Evolutionary conservation across 2,329 filamentous ascomycete genomes (phyloP), one percentile per base, ranked within the genome.

Genomic region (Trichoderma lentiforme): DNA sequence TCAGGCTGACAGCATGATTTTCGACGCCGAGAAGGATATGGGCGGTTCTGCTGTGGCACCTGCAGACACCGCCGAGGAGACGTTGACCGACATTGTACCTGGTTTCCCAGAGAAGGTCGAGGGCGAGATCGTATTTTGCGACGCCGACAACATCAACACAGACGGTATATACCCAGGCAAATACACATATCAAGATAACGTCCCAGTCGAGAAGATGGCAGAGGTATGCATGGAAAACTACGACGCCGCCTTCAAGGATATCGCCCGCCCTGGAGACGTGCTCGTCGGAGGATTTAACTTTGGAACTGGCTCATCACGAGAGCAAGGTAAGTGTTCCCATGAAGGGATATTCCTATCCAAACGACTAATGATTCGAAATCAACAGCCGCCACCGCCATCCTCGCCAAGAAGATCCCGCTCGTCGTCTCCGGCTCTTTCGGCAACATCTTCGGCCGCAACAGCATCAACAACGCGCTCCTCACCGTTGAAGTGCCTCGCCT

Each of bases 191-290:
- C 93, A 97, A 79, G 95, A 98, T 83, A 1, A 47, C 18, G 43
- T 47, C n/a, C 43, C 43, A 47, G 43, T 47, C 43, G 91, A 93
- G 73, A 89, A 89, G 71, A 98, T 98, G 95, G 93, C 94, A 0
- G 85, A 92, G 75, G 94, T 95, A 0, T 95, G 92, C 81, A 98
- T 98, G 94, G 88, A 92, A 79, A 98, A 98, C 86, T 98, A 97
- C 83, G 95, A 98, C 79, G 83, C 87, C 0, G 80, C 84, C 0
- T 98, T 98, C 80, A 81, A 86, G 11, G 80, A 82, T 90, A 92
- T 60, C 87, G 74, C 79, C 88, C 0, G 90, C 89, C 62, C 43
- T 4, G 43, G 43, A 51, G 95, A 98, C 77, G 93, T 98, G 70
- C 87, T 98, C 1, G 94, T 98, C 43, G 0, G 83, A 91, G 0